A percentile compares a stretch with the other conserved stretches of the same genome.
phyloP scores from a whole-genome alignment of 2,329 filamentous ascomycete species.

The Tolypocladium tropicale region DNA sequence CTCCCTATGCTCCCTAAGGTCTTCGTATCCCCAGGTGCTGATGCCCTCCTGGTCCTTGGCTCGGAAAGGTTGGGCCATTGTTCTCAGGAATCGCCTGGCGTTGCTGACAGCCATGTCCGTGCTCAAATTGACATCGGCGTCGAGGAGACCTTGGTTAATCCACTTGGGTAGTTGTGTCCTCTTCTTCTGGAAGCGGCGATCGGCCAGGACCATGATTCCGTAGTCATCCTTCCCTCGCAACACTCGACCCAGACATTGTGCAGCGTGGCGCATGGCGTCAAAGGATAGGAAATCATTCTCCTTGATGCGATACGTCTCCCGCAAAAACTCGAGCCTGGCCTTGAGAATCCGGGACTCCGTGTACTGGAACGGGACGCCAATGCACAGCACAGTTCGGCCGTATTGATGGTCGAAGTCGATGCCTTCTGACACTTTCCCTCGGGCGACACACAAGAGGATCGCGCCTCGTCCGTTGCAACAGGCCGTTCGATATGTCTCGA shows the following conservation, averaged over 20 bases:
- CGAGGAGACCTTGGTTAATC: conserved; percentile 82
- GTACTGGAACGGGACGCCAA: conserved; percentile 97
- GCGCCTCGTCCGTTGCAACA: conserved; percentile 96
- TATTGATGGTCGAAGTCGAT: conserved; percentile 99
- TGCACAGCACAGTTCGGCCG: conserved; percentile 88
- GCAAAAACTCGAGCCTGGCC: conserved; percentile 87
- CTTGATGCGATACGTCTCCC: conserved; percentile 91
- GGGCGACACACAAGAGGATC: conserved; percentile 85
- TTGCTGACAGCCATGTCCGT: conserved; percentile 90
- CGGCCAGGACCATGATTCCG: conserved; percentile 97
- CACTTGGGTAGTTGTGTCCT: conserved; percentile 85
- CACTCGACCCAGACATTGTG: conserved; percentile 90
- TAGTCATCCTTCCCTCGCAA: conserved; percentile 96
- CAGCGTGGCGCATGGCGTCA: conserved; percentile 98
- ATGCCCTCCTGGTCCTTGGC: conserved; percentile 81
- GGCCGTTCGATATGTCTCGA: conserved; percentile 94
- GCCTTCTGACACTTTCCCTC: conserved; percentile 94
- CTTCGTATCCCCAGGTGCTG: conserved; percentile 78
- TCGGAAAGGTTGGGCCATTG: conserved; percentile 86
- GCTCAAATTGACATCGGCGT: conserved; percentile 80
- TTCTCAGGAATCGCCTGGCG: conserved; percentile 79
- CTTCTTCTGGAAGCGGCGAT: conserved; percentile 89
- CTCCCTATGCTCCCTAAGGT: conserved; percentile 68
- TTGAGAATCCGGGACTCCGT: conserved; percentile 96
- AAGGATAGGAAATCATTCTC: conserved; percentile 98